These are phyloP conservation scores for Globisporangium heterothallicum DNA, from an alignment of 352 stramenopile genomes.

Conservation along the genomic window DNA sequence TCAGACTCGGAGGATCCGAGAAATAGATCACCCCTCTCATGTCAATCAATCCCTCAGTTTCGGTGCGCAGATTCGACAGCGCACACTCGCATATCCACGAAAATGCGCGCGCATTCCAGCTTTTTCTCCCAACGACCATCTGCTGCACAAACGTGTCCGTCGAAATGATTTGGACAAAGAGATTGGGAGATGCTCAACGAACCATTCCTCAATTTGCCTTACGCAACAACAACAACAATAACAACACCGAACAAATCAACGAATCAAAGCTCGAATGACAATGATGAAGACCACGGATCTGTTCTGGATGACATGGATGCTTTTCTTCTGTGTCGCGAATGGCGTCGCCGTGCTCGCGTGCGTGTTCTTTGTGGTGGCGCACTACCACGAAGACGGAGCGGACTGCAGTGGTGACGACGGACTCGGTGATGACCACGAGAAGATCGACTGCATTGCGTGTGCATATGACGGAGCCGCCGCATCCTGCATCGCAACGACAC, in stretches of 20 bases:
- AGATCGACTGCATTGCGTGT: constrained; percentile 12
- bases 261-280: constrained; percentile 3
- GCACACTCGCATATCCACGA: too few relatives aligned
- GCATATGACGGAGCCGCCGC: constrained; percentile 1
- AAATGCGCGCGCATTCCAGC: too few relatives aligned
- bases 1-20: too few relatives aligned
- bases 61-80: too few relatives aligned
- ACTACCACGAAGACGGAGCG: constrained; percentile 11
- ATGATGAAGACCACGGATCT: constrained; percentile 12
- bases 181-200: too few relatives aligned
- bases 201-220: not conserved
- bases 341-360: constrained; percentile 17
- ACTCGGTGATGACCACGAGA: not conserved
- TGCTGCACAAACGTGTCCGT: too few relatives aligned
- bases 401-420: not conserved
- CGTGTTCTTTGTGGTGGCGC: constrained; percentile 16
- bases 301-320: constrained; percentile 24
- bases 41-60: too few relatives aligned
- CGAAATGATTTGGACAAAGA: too few relatives aligned
- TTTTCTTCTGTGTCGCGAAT: constrained; percentile 22
- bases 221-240: constrained; percentile 1
- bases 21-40: too few relatives aligned
- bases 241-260: not conserved
- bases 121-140: too few relatives aligned
- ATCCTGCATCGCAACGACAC: not conserved